A percentile compares a stretch with the other conserved stretches of the same genome.
Evolutionary conservation across 2,329 filamentous ascomycete species (phyloP).

Genomic region (Colletotrichum tropicicola): DNA sequence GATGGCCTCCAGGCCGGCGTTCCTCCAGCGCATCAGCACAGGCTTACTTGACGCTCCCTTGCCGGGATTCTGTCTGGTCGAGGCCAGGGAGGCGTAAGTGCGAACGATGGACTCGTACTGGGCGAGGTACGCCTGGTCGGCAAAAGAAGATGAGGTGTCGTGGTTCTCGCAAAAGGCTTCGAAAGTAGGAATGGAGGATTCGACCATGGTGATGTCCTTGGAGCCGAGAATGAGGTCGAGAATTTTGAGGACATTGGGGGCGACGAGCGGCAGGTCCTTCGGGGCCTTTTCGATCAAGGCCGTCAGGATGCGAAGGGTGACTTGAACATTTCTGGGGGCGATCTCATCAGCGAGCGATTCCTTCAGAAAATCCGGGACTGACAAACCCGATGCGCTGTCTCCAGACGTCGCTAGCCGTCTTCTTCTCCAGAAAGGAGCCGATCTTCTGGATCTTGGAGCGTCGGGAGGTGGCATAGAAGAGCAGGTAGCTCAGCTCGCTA

Average conservation of each 20-base stretch:
- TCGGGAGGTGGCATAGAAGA: slow-evolving; percentile 96
- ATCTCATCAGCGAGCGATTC: neutral
- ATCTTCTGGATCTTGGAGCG: slow-evolving; percentile 97
- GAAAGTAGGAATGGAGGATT: slow-evolving; percentile 88
- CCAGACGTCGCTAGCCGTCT: slow-evolving; percentile 91
- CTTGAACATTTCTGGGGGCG: slow-evolving; percentile 80
- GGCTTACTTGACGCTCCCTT: slow-evolving; percentile 73
- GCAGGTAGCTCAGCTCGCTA: slow-evolving; percentile 94
- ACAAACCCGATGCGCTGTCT: slow-evolving; percentile 84
- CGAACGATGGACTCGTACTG: slow-evolving; percentile 86
- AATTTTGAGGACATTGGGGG: slow-evolving; percentile 83
- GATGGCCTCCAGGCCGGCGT: slow-evolving; percentile 79
- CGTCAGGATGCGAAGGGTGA: slow-evolving; percentile 91
- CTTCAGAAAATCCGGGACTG: neutral
- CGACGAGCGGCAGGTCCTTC: slow-evolving; percentile 90
- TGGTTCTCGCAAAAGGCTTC: slow-evolving; percentile 89
- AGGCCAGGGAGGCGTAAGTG: slow-evolving; percentile 82
- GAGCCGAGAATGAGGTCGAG: slow-evolving; percentile 85
- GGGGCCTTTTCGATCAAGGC: slow-evolving; percentile 93
- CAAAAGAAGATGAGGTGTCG: slow-evolving; percentile 84
- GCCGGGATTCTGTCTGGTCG: slow-evolving; percentile 62
- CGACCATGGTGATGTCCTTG: slow-evolving; percentile 90
- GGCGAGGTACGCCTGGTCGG: slow-evolving; percentile 82
- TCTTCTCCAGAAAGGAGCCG: slow-evolving; percentile 92
- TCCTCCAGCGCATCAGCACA: slow-evolving; percentile 81